Evolutionary conservation across 495 filamentous ascomycete genomes (phyloP).

Genomic region (Sporormia fimetaria): DNA sequence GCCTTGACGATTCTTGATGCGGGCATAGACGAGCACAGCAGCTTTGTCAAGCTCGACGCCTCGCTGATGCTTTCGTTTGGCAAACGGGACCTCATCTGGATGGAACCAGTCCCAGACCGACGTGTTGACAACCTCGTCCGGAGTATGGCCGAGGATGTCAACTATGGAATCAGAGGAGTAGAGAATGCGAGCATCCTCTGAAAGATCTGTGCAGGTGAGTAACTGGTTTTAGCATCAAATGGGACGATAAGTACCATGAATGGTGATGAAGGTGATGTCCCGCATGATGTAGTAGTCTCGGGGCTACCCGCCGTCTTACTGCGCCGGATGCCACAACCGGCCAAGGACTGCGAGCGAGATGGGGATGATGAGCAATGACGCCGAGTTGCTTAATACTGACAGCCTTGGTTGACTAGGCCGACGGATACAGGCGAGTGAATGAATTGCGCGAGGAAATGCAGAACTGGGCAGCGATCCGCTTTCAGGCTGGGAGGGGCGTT

Average conservation of each 20-base stretch:
- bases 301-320: no score
- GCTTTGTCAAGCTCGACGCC: conserved; percentile 74
- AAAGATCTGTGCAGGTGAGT: conserved; percentile 46
- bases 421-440: no score
- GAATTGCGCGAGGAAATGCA: no score
- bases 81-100: conserved; percentile 67
- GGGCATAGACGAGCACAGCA: conserved; percentile 70
- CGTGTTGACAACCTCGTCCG: conserved; percentile 61
- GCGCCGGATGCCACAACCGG: no score
- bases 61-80: conserved; percentile 57
- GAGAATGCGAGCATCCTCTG: conserved; percentile 65
- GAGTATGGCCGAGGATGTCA: conserved; percentile 71
- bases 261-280: conserved; percentile 91
- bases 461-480: no score
- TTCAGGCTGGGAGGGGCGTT: no score
- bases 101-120: conserved; percentile 85
- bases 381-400: no score
- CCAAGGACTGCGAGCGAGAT: no score
- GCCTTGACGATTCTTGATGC: conserved; percentile 55
- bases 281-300: no score
- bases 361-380: no score
- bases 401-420: no score
- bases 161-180: conserved; percentile 75
- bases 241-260: conserved; percentile 57
- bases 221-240: conserved; percentile 5